Evolutionary conservation across 352 stramenopile species (phyloP).

Genomic region (Pythium dissimile): DNA sequence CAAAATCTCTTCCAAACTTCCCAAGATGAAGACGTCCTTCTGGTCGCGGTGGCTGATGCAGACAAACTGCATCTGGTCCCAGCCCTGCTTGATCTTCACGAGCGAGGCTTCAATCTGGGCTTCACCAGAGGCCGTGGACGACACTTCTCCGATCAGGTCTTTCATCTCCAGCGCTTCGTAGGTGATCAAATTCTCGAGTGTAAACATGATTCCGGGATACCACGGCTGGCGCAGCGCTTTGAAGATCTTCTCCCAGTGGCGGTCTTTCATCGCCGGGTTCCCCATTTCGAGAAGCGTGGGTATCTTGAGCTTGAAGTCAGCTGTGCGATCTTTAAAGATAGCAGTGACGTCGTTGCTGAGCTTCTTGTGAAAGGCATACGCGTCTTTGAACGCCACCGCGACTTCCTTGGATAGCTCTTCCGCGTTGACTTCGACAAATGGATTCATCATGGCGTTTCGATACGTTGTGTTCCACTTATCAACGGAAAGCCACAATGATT

Average conservation of each 20-base stretch:
- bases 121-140: constrained; percentile 82
- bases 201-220: constrained; percentile 88
- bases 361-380: constrained; percentile 89
- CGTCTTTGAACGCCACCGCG: constrained; percentile 84
- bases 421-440: constrained; percentile 86
- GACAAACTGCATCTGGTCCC: constrained; percentile 85
- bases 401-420: constrained; percentile 89
- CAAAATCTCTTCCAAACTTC: constrained; percentile 89
- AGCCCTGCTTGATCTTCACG: constrained; percentile 85
- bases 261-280: constrained; percentile 90
- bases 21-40: constrained; percentile 88
- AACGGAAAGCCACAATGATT: constrained; percentile 82
- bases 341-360: constrained; percentile 89
- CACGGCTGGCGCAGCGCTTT: constrained; percentile 84
- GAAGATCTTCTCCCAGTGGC: constrained; percentile 95
- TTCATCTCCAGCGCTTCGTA: constrained; percentile 89
- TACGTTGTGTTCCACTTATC: constrained; percentile 88
- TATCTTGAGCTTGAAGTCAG: constrained; percentile 90
- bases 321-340: constrained; percentile 82
- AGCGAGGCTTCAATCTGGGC: constrained; percentile 89
- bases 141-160: constrained; percentile 83
- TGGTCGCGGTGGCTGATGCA: constrained; percentile 82
- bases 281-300: constrained; percentile 91
- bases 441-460: constrained; percentile 66
- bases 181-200: constrained; percentile 84